Conservation (phyloP, 31 red algal genomes). For the Odonthalia washingtoniensis region DNA sequence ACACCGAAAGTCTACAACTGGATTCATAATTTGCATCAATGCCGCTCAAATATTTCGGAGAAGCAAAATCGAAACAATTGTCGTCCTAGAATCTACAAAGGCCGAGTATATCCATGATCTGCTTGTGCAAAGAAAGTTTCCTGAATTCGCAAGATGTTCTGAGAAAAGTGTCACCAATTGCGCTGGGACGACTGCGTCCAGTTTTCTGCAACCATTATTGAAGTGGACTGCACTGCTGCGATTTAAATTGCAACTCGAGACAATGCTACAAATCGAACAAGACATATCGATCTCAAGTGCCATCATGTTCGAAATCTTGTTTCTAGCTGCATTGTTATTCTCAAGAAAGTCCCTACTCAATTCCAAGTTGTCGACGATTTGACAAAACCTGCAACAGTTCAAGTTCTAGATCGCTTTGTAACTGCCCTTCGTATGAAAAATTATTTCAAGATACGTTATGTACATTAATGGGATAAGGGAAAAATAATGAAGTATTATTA, state of each 20-base stretch:
- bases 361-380: too few species aligned
- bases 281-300: background rate
- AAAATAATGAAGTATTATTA: too few species aligned
- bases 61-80: constrained; percentile 21
- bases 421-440: too few species aligned
- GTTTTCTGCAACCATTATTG: background rate
- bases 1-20: constrained; percentile 30
- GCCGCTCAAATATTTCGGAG: constrained; percentile 25
- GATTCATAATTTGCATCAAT: too few species aligned
- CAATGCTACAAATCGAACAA: background rate
- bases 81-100: background rate
- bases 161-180: too few species aligned
- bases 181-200: background rate
- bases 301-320: constrained; percentile 2
- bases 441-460: too few species aligned
- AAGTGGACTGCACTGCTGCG: background rate
- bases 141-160: constrained; percentile 7
- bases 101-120: constrained; percentile 39
- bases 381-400: too few species aligned
- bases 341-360: too few species aligned
- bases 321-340: too few species aligned
- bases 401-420: too few species aligned
- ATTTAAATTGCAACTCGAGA: background rate
- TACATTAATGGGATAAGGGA: too few species aligned
- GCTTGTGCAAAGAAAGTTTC: background rate